Evolutionary conservation across 2,329 filamentous ascomycete species (phyloP).

Genomic region (Lasiodiplodia hormozganensis): DNA sequence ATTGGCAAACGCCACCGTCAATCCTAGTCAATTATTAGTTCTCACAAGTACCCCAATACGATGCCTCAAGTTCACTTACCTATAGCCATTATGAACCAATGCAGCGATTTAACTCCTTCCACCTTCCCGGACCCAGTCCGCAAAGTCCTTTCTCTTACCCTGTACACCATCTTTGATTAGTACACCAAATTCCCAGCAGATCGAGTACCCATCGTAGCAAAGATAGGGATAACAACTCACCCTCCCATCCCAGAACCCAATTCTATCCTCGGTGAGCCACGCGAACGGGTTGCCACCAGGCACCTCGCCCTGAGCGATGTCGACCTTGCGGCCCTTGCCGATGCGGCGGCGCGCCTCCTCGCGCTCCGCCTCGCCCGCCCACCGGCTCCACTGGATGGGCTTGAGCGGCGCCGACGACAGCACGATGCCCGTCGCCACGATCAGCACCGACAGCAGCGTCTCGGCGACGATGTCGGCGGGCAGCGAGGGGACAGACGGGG

Average conservation of each 20-base stretch:
- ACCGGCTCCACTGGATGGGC: constrained; percentile 83
- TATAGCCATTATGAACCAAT: neutral
- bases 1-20: neutral
- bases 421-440: constrained; percentile 86
- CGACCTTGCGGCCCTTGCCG: constrained; percentile 55
- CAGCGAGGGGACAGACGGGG: constrained; percentile 54
- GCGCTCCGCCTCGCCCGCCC: constrained; percentile 84
- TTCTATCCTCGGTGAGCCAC: constrained; percentile 75
- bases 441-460: constrained; percentile 77
- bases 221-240: constrained; percentile 52
- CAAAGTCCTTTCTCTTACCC: constrained; percentile 76
- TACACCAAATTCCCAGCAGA: neutral
- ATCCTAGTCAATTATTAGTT: neutral
- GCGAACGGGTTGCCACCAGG: constrained; percentile 74
- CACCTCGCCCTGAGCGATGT: constrained; percentile 43
- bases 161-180: constrained; percentile 34
- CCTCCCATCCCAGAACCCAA: constrained; percentile 87
- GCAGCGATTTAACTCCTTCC: neutral
- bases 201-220: neutral
- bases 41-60: neutral
- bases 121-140: constrained; percentile 68
- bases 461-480: constrained; percentile 89
- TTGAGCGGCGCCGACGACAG: constrained; percentile 77
- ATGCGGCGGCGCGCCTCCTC: constrained; percentile 75
- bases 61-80: neutral